Conservation (phyloP, 2,329 filamentous ascomycete species). For the Epichloe coenophiala region DNA sequence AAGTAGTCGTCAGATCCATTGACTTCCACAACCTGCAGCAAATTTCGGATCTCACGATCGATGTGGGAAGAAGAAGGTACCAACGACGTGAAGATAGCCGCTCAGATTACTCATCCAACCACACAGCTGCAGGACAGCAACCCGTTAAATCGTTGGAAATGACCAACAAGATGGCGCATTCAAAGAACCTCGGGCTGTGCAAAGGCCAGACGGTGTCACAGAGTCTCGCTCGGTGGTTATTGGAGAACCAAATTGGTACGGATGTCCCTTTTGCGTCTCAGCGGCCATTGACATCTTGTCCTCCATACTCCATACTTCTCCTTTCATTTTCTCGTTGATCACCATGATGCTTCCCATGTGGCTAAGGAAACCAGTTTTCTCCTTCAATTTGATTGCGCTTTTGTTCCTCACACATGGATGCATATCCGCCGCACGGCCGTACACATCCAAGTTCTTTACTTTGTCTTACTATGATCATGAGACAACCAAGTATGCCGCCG, state of each 20-base stretch:
- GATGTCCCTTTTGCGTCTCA: not conserved
- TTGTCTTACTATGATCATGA: constrained; percentile 67
- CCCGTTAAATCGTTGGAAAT: not conserved
- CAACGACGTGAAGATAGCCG: no score
- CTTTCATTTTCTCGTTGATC: not conserved
- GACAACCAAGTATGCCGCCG: constrained; percentile 58
- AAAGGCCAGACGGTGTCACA: not conserved
- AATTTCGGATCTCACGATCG: no score
- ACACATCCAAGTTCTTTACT: constrained; percentile 74
- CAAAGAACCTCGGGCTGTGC: not conserved
- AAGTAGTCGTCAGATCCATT: no score
- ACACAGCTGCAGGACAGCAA: no score
- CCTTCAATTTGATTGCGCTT: constrained; percentile 49
- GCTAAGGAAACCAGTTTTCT: not conserved
- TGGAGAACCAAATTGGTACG: not conserved
- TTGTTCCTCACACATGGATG: constrained; percentile 68
- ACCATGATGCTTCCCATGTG: not conserved
- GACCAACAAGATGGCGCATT: not conserved
- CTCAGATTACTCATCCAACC: no score
- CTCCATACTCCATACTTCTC: not conserved
- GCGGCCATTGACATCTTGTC: not conserved
- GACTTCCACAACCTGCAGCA: no score
- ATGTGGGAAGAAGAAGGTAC: no score
- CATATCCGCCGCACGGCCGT: constrained; percentile 63
- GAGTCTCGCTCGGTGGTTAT: not conserved